These are phyloP conservation scores for Globisporangium canariense DNA, from an alignment of 352 stramenopile species.

Conservation along the genomic window DNA sequence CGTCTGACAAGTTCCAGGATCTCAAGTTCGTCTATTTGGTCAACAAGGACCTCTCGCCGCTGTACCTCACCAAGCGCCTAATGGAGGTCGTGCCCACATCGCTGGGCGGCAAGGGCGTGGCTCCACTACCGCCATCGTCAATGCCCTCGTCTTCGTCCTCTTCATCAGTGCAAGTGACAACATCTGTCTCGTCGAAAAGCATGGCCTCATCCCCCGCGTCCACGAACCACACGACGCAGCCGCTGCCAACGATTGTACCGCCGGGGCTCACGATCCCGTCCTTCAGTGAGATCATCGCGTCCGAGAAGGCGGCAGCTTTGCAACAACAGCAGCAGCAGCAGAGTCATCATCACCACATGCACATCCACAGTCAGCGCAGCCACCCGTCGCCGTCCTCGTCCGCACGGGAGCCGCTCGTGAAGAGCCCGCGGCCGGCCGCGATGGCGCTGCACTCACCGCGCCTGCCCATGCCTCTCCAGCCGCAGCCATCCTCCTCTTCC, in stretches of 20 bases:
- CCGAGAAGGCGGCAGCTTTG: slow-evolving; percentile 16
- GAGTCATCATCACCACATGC: slow-evolving; percentile 25
- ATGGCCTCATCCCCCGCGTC: slow-evolving; percentile 17
- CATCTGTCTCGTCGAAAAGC: slow-evolving; percentile 2
- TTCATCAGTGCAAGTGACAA: not conserved
- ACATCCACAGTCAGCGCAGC: slow-evolving; percentile 14
- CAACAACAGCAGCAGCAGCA: slow-evolving; percentile 21
- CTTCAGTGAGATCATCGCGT: slow-evolving; percentile 20
- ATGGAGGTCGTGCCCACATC: slow-evolving; percentile 65
- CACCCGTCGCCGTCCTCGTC: not conserved
- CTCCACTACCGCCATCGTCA: slow-evolving; percentile 27
- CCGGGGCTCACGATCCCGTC: slow-evolving; percentile 20
- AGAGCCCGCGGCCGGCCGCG: slow-evolving; percentile 9
- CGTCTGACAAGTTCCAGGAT: slow-evolving; percentile 79
- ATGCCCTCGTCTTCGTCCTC: slow-evolving; percentile 16
- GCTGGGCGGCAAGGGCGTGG: slow-evolving; percentile 25
- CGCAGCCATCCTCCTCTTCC: not conserved
- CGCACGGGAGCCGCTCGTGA: slow-evolving; percentile 8
- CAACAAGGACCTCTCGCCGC: slow-evolving; percentile 77
- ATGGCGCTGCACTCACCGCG: slow-evolving; percentile 3
- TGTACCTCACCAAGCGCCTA: slow-evolving; percentile 74
- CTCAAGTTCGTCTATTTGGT: slow-evolving; percentile 88
- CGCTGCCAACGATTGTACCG: slow-evolving; percentile 15
- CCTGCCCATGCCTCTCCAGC: not conserved
- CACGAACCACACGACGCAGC: slow-evolving; percentile 11